A percentile compares a stretch with the other conserved stretches of the same genome.
Evolutionary conservation across 352 stramenopile genomes (phyloP).

Genomic region (Pythium brachiatum): DNA sequence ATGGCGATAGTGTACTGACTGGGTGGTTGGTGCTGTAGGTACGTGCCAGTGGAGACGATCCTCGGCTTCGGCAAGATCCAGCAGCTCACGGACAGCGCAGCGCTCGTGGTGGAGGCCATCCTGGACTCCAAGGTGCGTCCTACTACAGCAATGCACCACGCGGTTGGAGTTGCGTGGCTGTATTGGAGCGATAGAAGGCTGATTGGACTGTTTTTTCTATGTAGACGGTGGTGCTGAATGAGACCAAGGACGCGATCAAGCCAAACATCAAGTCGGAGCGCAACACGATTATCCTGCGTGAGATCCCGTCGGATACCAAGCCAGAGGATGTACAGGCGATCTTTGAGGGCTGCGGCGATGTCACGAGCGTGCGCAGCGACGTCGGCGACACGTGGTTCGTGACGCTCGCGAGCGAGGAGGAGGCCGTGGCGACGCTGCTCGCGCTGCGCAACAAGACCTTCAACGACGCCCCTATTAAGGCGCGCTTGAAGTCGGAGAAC

Average conservation of each 20-base stretch:
- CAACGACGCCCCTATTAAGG: conserved; percentile 87
- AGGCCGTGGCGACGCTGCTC: conserved; percentile 83
- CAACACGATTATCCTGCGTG: conserved; percentile 92
- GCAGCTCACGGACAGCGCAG: conserved; percentile 64
- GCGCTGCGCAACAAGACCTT: conserved; percentile 89
- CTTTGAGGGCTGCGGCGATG: conserved; percentile 74
- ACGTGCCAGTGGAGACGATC: conserved; percentile 81
- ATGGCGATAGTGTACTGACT: not conserved
- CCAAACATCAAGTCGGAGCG: conserved; percentile 91
- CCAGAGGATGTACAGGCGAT: conserved; percentile 86
- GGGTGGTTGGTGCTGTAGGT: conserved; percentile 38
- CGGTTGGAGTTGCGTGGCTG: not conserved
- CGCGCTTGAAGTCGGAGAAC: conserved; percentile 91
- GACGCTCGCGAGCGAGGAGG: conserved; percentile 85
- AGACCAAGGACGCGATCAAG: conserved; percentile 86
- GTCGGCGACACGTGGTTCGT: conserved; percentile 94
- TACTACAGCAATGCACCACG: not conserved
- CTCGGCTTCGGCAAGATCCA: conserved; percentile 86
- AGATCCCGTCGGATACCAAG: conserved; percentile 87
- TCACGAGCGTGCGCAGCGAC: conserved; percentile 87
- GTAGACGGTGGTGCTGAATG: conserved; percentile 73
- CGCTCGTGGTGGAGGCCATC: conserved; percentile 68
- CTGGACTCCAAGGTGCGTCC: conserved; percentile 58
- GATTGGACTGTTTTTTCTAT: not conserved
- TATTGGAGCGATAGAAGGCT: not conserved